Percentiles rank a stretch among this genome's conserved stretches.
Evolutionary conservation across 805 yeast genomes (phyloP).

Genomic region (Candida taoyuanica): DNA sequence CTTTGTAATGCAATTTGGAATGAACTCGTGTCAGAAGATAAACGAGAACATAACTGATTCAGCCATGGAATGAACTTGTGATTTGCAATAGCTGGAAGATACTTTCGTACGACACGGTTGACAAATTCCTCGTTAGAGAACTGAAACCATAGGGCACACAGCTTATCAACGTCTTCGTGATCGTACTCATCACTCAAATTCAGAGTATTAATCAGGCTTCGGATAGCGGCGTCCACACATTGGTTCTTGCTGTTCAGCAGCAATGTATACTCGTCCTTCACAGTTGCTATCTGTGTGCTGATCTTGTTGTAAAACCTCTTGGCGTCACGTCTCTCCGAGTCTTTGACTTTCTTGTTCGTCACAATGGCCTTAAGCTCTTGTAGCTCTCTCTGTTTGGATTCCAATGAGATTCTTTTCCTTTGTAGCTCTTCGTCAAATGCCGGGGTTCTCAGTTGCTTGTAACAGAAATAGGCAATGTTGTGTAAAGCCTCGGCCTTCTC

Average conservation of each 20-base stretch:
- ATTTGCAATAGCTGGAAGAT: slow-evolving; percentile 44
- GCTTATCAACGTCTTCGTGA: slow-evolving; percentile 62
- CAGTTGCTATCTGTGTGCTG: slow-evolving; percentile 44
- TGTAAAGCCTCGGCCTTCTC: slow-evolving; percentile 46
- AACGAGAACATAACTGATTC: slow-evolving; percentile 72
- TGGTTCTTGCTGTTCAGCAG: slow-evolving; percentile 35
- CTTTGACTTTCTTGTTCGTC: slow-evolving; percentile 35
- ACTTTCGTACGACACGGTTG: slow-evolving; percentile 36
- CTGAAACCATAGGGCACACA: slow-evolving; percentile 82
- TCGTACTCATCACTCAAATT: slow-evolving; percentile 38
- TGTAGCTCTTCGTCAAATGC: slow-evolving; percentile 40
- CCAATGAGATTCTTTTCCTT: slow-evolving; percentile 37
- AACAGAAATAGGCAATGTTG: slow-evolving; percentile 70
- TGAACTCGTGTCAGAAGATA: slow-evolving; percentile 40
- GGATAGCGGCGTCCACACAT: slow-evolving; percentile 50
- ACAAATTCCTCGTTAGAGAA: slow-evolving; percentile 42
- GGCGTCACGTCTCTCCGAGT: slow-evolving; percentile 48
- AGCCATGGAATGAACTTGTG: slow-evolving; percentile 74
- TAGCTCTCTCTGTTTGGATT: slow-evolving; percentile 42
- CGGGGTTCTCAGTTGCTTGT: slow-evolving; percentile 49
- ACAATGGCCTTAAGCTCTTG: slow-evolving; percentile 43
- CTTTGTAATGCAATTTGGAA: slow-evolving; percentile 54
- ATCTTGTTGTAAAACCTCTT: slow-evolving; percentile 47
- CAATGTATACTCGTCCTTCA: slow-evolving; percentile 39
- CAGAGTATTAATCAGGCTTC: slow-evolving; percentile 56